phyloP scores from a whole-genome alignment of 2,329 filamentous ascomycete genomes.

The Fusarium tjaetaba region DNA sequence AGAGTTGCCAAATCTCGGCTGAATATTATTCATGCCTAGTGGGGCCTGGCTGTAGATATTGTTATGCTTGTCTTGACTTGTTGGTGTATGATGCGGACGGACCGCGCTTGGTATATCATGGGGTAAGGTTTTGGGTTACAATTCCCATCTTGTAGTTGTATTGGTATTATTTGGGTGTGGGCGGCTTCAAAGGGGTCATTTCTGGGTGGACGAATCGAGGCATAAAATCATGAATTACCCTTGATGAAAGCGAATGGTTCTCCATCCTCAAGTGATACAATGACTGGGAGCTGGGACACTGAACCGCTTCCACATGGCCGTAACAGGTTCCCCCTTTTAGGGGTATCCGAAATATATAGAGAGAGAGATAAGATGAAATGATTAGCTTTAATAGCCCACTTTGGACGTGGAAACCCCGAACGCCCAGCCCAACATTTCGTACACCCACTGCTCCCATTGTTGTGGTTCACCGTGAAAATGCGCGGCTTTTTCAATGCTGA shows the following conservation, averaged over 20 bases:
- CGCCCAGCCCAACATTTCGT: constrained; percentile 23
- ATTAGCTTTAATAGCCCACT: neutral
- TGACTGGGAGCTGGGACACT: neutral
- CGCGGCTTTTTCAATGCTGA: constrained; percentile 23
- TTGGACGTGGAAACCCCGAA: constrained; percentile 26
- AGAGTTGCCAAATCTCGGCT: neutral
- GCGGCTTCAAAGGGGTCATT: constrained; percentile 11
- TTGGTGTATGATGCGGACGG: constrained; percentile 42
- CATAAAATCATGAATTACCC: constrained; percentile 32
- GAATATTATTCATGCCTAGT: constrained; percentile 10
- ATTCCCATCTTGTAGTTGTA: constrained; percentile 40
- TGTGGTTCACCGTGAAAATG: neutral
- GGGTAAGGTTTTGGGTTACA: constrained; percentile 33
- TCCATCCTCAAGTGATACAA: neutral
- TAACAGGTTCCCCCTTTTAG: neutral
- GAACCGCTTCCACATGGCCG: neutral
- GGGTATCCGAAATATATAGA: neutral
- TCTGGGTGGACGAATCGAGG: constrained; percentile 16
- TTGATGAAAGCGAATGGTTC: neutral
- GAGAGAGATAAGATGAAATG: neutral
- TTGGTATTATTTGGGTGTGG: constrained; percentile 15
- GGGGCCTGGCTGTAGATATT: constrained; percentile 41
- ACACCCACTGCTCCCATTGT: neutral
- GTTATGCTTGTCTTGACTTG: constrained; percentile 36
- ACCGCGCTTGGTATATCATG: constrained; percentile 39